Evolutionary conservation across 176 grass and related monocot species (phyloP), one percentile per base, ranked within the genome.

Genomic region (Raddia distichophylla): DNA sequence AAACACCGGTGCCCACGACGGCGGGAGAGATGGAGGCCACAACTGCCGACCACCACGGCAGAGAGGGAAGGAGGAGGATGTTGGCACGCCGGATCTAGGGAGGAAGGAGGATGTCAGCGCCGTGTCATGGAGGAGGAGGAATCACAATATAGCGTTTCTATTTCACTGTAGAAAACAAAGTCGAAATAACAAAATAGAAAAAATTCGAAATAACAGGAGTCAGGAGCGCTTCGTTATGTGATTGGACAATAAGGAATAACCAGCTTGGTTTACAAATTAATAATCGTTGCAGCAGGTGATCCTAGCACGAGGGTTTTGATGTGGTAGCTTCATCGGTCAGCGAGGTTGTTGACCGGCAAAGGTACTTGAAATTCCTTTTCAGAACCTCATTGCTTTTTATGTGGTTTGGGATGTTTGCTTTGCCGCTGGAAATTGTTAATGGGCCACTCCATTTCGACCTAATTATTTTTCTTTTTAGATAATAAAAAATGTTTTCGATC

Each of bases 301-400:
- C 6, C 19, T 32, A 32, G 13, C 2, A 16, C n/a, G 32, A 18
- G 40, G 40, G 51, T 37, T 35, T 51, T 51, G 16, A 13, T 80
- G 27, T 10, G 20, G 67, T 86, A 17, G 52, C 44, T 69, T 51
- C 3, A 13, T 43, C 54, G 49, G 84, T 33, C 48, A 61, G 35
- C 46, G 22, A 27, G 56, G 77, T 86, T 67, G 77, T 52, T 81
- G 43, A 74, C 53, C 70, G 51, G 71, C 78, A 81, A 54, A 49
- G 55, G 85, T 86, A 81, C 71, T 32, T 32, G 43, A 61, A 74
- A 75, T 56, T 50, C 13, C 67, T 81, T 60, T 68, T 48, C 1
- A 19, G 18, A 34, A 46, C 7, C 6, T 10, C 18, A 43, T 46
- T 48, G 58, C 34, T 47, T 74, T 74, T 73, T 68, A 57, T 16